Percentiles rank a stretch among this genome's conserved stretches.
These are phyloP conservation scores for Malassezia globosa DNA, from an alignment of 1,284 basidiomycete genomes.

Conservation along the genomic window DNA sequence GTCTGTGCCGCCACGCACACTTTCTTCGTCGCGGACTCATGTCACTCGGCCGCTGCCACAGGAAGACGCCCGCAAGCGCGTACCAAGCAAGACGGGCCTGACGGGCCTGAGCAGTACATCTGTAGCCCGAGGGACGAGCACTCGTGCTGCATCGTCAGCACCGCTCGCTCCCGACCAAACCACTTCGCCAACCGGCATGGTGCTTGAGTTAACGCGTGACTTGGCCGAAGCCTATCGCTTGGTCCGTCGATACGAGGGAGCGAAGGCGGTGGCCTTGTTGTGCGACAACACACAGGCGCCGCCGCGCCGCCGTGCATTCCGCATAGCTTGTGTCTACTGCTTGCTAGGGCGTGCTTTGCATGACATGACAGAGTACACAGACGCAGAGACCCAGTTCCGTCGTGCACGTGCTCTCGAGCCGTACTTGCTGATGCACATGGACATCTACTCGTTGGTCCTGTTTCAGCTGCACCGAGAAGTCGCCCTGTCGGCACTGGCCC, in stretches of 20 bases:
- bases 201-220: conserved; percentile 5
- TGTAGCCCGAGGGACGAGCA: neutral
- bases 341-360: conserved; percentile 33
- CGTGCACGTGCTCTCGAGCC: conserved; percentile 25
- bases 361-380: conserved; percentile 33
- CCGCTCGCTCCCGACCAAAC: neutral
- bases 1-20: conserved; percentile 1
- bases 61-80: neutral
- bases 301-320: conserved; percentile 10
- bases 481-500: conserved; percentile 33
- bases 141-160: neutral
- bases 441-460: conserved; percentile 41
- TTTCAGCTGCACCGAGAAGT: conserved; percentile 46
- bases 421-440: conserved; percentile 31
- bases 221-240: conserved; percentile 33
- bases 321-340: conserved; percentile 23
- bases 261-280: conserved; percentile 21
- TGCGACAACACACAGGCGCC: neutral
- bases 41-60: conserved; percentile 2
- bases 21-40: conserved; percentile 10
- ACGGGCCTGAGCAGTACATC: too few relatives aligned
- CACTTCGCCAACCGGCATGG: neutral
- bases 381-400: conserved; percentile 32
- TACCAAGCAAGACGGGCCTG: neutral
- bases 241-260: conserved; percentile 26